Evolutionary conservation across 2,329 filamentous ascomycete genomes (phyloP).

Genomic region (Colletotrichum sp.): DNA sequence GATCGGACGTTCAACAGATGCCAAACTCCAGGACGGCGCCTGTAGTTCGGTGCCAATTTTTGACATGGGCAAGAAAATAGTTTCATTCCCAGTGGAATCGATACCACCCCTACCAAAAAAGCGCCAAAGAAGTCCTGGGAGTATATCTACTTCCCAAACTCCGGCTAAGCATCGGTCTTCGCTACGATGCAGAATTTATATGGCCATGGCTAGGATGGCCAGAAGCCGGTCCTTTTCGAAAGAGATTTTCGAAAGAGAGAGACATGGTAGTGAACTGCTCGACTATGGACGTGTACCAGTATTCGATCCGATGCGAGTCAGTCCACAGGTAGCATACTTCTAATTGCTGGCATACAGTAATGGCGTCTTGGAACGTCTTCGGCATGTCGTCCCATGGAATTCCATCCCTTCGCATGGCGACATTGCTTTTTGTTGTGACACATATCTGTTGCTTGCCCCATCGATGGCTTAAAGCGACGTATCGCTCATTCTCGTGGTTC

Average conservation of each 20-base stretch:
- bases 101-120: not conserved
- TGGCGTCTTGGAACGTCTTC: constrained; percentile 22
- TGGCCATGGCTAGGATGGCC: not conserved
- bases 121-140: not conserved
- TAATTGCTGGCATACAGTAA: constrained; percentile 14
- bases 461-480: constrained; percentile 23
- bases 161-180: not conserved
- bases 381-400: not conserved
- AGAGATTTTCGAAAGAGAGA: not conserved
- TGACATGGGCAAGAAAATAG: not conserved
- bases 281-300: not conserved
- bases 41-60: not conserved
- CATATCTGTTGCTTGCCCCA: constrained; percentile 9
- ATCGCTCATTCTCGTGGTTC: not conserved
- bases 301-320: constrained; percentile 9
- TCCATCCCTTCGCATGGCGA: not conserved
- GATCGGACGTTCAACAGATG: not conserved
- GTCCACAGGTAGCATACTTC: constrained; percentile 25
- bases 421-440: not conserved
- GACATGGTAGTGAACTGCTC: not conserved
- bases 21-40: not conserved
- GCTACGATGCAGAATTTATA: not conserved
- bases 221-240: not conserved
- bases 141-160: not conserved
- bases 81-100: not conserved